Evolutionary conservation across 139 green algal genomes (phyloP), one percentile per base, ranked within the genome.

Genomic region (Coelastrella sp.): DNA sequence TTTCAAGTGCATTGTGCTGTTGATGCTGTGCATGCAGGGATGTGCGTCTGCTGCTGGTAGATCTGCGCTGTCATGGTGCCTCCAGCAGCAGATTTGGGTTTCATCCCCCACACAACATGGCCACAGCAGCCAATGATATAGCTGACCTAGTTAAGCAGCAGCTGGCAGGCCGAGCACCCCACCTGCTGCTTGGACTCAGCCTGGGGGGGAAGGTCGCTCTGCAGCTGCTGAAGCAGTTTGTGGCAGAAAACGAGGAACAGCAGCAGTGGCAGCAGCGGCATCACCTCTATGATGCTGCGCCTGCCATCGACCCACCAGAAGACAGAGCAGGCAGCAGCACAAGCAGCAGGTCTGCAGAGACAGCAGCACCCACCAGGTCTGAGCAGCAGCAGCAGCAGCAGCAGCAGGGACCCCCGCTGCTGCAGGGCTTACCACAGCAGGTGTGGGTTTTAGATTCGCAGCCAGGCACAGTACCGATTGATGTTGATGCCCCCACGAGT

Each of bases 161-260:
- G n/a, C 57, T 93, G 12, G 76, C 61, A 14, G 92, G 88, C 20
- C 57, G 72, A 17, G 56, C 49, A 5, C 82, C 82, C 7, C 65
- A 95, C 6, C 78, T 93, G 14, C 78, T 97, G 8, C 85, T 96
- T 10, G 96, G 96, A 7, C 97, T 99, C 70, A 96, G 90, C 27
- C 78, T 98, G 75, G 96, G 96, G 6, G 96, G 96, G 17, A 98
- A 98, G 89, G 96, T 97, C 6, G 93, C 90, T 9, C 90, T 96
- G 90, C 49, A 89, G 85, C 58, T 89, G 24, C 72, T 82, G 56
- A 82, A 84, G 73, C 72, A 82, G n/a, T 60, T 74, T 27, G 73
- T 78, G 74, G 87, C 61, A 73, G 87, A 66, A 60, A 15, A 76
- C 19, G 87, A 76, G 65, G 0, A 27, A 24, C 59, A 84, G 25